Base-by-base conservation (phyloP, 2,329 filamentous ascomycete species). In the Dactylellina drechsleri region DNA sequence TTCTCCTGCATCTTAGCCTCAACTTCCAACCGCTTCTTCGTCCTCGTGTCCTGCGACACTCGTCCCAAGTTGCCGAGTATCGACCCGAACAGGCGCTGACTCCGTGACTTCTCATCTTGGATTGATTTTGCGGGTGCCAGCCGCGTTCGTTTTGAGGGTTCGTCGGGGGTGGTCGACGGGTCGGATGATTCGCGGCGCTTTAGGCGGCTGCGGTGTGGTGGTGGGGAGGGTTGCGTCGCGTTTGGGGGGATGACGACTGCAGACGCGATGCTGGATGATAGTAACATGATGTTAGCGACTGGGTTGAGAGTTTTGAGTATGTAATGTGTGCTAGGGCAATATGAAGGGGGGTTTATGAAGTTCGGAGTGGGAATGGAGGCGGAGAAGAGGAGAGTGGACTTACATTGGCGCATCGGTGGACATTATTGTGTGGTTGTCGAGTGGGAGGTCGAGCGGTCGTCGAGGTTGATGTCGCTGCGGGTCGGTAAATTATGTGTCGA, bases 1-100 rank as follows among this genome's bases (percentile, higher is more conserved):
- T 71, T 66, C 76, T 76, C 70, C 53, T 71, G 59, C 70, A 76
- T 76, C 61, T 71, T 77, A 12, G 64, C 64, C n/a, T 71, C 76
- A 13, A 70, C 65, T 43, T 75, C 71, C 40, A 60, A 41, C 41
- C 64, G 43, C 66, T 76, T 76, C 52, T 65, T 70, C n/a, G 72
- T 71, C 43, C 72, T 53, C 5, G 26, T 66, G 45, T 71, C 66
- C 65, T 76, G 65, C 61, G 72, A 66, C 26, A 66, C 60, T 15
- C 72, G 53, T 18, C 72, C 72, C 4, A 76, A 47, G 49, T 60
- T 66, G n/a, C 72, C 72, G 45, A 76, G 66, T 23, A 76, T 66
- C 43, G 72, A 71, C 36, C 72, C 72, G 72, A 76, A 76, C 36
- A 76, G 28, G 4, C 72, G 65, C 28, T 71, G 65, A 50, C 66